Evolutionary conservation across 2,329 filamentous ascomycete genomes (phyloP), one percentile per base, ranked within the genome.

Genomic region (Raffaelea ambrosiae): DNA sequence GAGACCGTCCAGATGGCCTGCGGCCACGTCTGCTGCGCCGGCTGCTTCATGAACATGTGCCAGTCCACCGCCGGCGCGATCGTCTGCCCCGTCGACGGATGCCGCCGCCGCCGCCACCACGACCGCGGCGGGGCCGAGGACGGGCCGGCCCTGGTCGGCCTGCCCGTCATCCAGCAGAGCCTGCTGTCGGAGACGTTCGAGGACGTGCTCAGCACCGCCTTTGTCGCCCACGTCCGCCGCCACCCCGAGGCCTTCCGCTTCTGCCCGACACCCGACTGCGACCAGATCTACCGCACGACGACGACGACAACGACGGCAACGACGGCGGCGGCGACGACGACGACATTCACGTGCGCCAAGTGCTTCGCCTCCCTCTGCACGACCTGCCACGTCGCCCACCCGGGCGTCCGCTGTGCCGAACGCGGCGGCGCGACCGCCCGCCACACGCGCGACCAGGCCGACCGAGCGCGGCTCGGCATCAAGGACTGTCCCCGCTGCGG

Each of bases 201-300:
- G 38, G 54, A 57, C 14, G n/a, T 71, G 3, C 59, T 71, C 4
- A 50, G 63, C n/a, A 52, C 54, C 1, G 66, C 67, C 0, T 67
- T 70, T 46, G 48, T 53, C 3, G 55, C 60, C 0, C 61, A 70
- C 48, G 51, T 71, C 33, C 59, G 57, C 5, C 59, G 51, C 4
- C 57, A 61, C 26, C 62, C 64, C 1, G 36, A 57, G 10, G 36
- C 51, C 1, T 57, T 73, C 11, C 61, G 57, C 4, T 64, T 64
- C 51, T 74, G 71, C 46, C 66, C 68, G 2, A 69, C 66, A 0
- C 61, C 68, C 0, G 67, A 71, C 51, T 75, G 70, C 49, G 58
- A 53, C 10, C 61, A 63, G 16, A 54, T 72, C 10, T 74, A 74
- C 52, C 65, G 69, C 8, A 44, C 50, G 33, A 50, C 50, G 19